These are phyloP conservation scores for Paspalum vaginatum DNA, from an alignment of 176 grass and related monocot species.

Conservation along the genomic window DNA sequence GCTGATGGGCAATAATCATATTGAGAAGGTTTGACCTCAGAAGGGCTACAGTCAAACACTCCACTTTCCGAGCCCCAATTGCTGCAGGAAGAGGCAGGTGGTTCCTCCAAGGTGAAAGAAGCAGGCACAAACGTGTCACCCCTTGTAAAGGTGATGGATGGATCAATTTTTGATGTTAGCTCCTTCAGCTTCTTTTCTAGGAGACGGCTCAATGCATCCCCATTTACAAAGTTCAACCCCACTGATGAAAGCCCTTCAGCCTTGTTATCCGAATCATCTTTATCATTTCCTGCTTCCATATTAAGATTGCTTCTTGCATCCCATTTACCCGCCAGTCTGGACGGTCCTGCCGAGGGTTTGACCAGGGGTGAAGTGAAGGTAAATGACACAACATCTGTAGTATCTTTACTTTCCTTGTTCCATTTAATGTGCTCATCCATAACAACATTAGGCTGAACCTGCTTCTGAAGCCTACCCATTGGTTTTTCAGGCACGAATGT, in stretches of 20 bases:
- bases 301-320: conserved; percentile 39
- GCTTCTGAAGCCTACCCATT: conserved; percentile 39
- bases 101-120: conserved; percentile 41
- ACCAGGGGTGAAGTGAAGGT: conserved; percentile 82
- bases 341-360: conserved; percentile 50
- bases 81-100: conserved; percentile 23
- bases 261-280: conserved; percentile 44
- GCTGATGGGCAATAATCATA: conserved; percentile 47
- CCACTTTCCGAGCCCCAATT: conserved; percentile 28
- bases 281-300: conserved; percentile 42
- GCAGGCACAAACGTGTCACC: conserved; percentile 43
- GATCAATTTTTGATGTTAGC: conserved; percentile 58
- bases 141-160: conserved; percentile 60
- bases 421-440: conserved; percentile 71
- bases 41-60: conserved; percentile 46
- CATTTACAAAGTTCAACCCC: conserved; percentile 56
- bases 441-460: conserved; percentile 61
- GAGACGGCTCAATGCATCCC: conserved; percentile 78
- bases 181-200: conserved; percentile 80
- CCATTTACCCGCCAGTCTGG: conserved; percentile 38
- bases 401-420: conserved; percentile 57
- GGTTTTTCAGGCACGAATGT: conserved; percentile 47
- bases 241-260: conserved; percentile 45
- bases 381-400: conserved; percentile 80
- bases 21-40: conserved; percentile 34